Evolutionary conservation across 202 grass and related monocot species (phyloP).

Genomic region (Bolboschoenoplectus hybrid): DNA sequence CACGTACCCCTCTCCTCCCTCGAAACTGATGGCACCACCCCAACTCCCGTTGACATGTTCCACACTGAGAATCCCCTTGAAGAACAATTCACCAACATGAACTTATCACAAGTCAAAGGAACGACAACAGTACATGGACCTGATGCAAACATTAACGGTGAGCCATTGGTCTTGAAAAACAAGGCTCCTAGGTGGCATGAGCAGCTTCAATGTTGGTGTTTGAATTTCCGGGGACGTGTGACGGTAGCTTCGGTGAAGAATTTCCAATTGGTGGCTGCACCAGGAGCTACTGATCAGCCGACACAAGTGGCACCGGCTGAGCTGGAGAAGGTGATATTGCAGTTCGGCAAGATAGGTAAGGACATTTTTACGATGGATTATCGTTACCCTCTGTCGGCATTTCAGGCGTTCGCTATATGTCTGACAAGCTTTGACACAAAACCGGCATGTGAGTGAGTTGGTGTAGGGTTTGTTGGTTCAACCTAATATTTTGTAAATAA

Average conservation of each 20-base stretch:
- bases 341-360: conserved; percentile 96
- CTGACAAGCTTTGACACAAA: conserved; percentile 98
- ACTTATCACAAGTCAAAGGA: conserved; percentile 54
- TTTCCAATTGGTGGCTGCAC: conserved; percentile 80
- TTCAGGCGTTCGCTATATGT: conserved; percentile 95
- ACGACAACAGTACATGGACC: conserved; percentile 49
- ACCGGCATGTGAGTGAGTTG: conserved; percentile 75
- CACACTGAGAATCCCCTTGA: conserved; percentile 64
- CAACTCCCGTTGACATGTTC: conserved; percentile 70
- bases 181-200: conserved; percentile 96
- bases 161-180: conserved; percentile 81
- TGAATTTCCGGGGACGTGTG: conserved; percentile 94
- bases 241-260: conserved; percentile 98
- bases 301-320: conserved; percentile 54
- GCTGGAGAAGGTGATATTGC: conserved; percentile 92
- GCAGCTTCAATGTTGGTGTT: conserved; percentile 98
- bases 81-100: conserved; percentile 49
- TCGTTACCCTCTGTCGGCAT: conserved; percentile 82
- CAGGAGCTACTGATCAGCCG: conserved; percentile 60
- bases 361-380: conserved; percentile 99
- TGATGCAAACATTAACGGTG: conserved; percentile 34
- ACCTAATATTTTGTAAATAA: conserved; percentile 1
- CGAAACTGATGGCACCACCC: conserved; percentile 61
- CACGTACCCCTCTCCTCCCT: conserved; percentile 73
- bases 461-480: background rate